These are phyloP conservation scores for Hansfordia pulvinata DNA, from an alignment of 2,329 filamentous ascomycete genomes.

Conservation along the genomic window DNA sequence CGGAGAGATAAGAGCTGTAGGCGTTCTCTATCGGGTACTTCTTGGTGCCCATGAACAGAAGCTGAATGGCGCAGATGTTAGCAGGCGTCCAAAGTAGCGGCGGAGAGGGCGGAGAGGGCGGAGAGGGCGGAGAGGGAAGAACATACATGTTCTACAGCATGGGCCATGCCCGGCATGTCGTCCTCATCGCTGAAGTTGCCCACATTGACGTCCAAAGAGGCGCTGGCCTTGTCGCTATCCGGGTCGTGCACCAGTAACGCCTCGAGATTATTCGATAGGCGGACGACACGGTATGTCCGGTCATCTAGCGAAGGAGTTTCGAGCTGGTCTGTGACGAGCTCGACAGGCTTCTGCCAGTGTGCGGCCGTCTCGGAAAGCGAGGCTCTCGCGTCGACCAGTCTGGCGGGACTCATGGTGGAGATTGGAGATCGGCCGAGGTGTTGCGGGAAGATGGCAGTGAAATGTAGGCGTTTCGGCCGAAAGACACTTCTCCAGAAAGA, in stretches of 20 bases:
- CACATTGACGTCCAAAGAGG: constrained; percentile 88
- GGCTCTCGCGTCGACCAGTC: too few species aligned
- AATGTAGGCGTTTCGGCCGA: too few species aligned
- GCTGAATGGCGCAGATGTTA: too few species aligned
- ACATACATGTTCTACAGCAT: constrained; percentile 78
- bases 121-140: background rate
- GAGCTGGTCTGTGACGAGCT: constrained; percentile 52
- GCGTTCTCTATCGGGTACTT: constrained; percentile 96
- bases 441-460: too few species aligned
- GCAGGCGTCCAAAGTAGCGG: too few species aligned
- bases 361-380: constrained; percentile 11
- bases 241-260: constrained; percentile 86
- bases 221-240: constrained; percentile 92
- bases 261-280: constrained; percentile 76
- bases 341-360: constrained; percentile 6
- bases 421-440: background rate
- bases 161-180: constrained; percentile 88
- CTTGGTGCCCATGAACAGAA: constrained; percentile 96
- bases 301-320: constrained; percentile 80
- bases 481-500: too few species aligned
- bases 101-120: constrained; percentile 3
- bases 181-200: constrained; percentile 88
- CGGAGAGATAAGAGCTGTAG: constrained; percentile 84
- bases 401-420: constrained; percentile 1
- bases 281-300: constrained; percentile 75